Evolutionary conservation across 2,329 filamentous ascomycete genomes (phyloP), one percentile per base, ranked within the genome.

Genomic region (Fusarium praegraminearum): DNA sequence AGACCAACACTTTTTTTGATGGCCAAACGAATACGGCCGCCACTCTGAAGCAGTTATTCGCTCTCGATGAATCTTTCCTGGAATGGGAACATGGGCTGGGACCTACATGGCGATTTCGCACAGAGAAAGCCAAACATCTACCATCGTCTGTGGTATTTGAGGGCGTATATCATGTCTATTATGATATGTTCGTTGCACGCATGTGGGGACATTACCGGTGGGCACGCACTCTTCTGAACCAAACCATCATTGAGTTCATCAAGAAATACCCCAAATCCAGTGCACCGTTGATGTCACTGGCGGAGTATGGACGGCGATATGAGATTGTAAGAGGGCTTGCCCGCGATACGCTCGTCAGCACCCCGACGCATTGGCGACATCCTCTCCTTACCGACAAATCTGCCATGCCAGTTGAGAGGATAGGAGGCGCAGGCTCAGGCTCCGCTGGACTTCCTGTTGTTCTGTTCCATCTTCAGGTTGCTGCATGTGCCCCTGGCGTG

Each of bases 131-230:
- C 6, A 62, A 74, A 11, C 74, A 78, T 41, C 58, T 80, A 7
- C 81, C 83, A 2, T 65, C 79, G 1, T 77, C 79, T 2, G 82
- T 82, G 13, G 80, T 86, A 54, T 88, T 87, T 63, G 80, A 83
- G 20, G 82, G 83, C 15, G 80, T 82, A 56, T 89, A 87, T 71
- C 87, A 90, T 73, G 75, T 82, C 24, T 90, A 90, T 70, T 76
- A 77, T 18, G 83, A 85, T 65, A 82, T 87, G 57, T 87, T 84
- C 81, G 78, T 83, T 20, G 85, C 84, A 11, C 82, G 85, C 26
- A 81, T 86, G 41, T 90, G 86, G 86, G 87, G 86, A 62, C 84
- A 89, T 68, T 88, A 86, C 69, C 86, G 88, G 26, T 88, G 86
- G 81, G 82, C 83, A 9, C 84, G 86, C n/a, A 84, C 89, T 26